A percentile compares a stretch with the other conserved stretches of the same genome.
These are phyloP conservation scores for Cladophialophora chaetospira DNA, from an alignment of 2,329 filamentous ascomycete genomes.

Conservation along the genomic window DNA sequence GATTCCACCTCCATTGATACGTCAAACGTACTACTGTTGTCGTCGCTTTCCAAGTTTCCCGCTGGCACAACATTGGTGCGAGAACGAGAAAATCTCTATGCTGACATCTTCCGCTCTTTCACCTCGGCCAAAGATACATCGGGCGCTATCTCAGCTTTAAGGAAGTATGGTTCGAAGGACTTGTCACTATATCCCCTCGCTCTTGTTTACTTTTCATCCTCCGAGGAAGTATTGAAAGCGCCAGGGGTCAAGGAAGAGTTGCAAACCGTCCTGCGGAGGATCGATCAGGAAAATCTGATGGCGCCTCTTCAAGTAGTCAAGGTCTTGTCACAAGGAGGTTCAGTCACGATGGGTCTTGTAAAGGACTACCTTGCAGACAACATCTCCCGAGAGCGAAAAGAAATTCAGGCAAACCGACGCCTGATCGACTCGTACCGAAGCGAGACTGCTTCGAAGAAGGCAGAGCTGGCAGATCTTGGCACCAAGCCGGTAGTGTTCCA, in stretches of 20 bases:
- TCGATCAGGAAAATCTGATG: constrained; percentile 89
- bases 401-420: constrained; percentile 80
- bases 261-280: constrained; percentile 75
- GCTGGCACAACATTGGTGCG: constrained; percentile 91
- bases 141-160: constrained; percentile 84
- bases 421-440: constrained; percentile 80
- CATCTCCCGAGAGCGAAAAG: constrained; percentile 82
- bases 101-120: constrained; percentile 96
- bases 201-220: constrained; percentile 89
- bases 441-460: constrained; percentile 78
- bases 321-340: constrained; percentile 74
- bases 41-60: constrained; percentile 84
- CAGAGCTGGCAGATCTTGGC: constrained; percentile 75
- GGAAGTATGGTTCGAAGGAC: constrained; percentile 88
- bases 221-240: constrained; percentile 76
- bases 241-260: constrained; percentile 76
- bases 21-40: constrained; percentile 89
- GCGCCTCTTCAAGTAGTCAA: constrained; percentile 96
- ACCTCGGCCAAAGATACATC: constrained; percentile 88
- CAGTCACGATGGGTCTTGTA: constrained; percentile 96
- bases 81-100: constrained; percentile 86
- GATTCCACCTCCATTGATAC: constrained; percentile 72
- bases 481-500: constrained; percentile 87
- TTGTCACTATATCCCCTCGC: constrained; percentile 91
- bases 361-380: constrained; percentile 89